phyloP scores from a whole-genome alignment of 257 asterid species.

The Ophiorrhiza pumila region DNA sequence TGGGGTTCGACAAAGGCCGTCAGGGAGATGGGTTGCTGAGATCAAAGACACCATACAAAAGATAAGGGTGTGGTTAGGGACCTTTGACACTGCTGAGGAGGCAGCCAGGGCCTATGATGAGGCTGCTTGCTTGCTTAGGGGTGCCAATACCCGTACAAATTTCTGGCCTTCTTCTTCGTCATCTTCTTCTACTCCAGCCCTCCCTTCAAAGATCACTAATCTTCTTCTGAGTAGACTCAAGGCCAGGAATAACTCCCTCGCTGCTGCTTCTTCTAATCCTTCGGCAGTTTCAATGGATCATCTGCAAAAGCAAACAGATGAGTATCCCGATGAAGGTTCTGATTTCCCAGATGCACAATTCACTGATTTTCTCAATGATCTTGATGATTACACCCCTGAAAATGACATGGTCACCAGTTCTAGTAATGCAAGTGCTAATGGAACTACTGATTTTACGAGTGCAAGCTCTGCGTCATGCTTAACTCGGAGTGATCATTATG shows the following conservation, averaged over 20 bases:
- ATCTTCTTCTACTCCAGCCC: conserved; percentile 47
- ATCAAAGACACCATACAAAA: conserved; percentile 75
- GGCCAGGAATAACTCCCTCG: conserved; percentile 51
- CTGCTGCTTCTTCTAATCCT: conserved; percentile 11
- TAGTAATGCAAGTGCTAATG: conserved; percentile 1
- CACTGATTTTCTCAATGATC: conserved; percentile 57
- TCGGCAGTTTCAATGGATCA: conserved; percentile 17
- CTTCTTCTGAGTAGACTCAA: conserved; percentile 63
- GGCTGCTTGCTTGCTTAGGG: conserved; percentile 79
- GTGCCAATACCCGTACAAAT: conserved; percentile 75
- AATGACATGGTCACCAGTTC: neutral
- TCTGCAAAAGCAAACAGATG: conserved; percentile 16
- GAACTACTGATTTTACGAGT: neutral
- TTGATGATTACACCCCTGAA: conserved; percentile 35
- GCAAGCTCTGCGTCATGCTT: conserved; percentile 19
- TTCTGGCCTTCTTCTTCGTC: conserved; percentile 62
- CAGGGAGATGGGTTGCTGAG: conserved; percentile 89
- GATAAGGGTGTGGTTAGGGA: conserved; percentile 75
- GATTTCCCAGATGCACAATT: conserved; percentile 46
- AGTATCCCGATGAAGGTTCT: conserved; percentile 22
- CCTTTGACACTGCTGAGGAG: conserved; percentile 79
- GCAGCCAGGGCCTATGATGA: conserved; percentile 81
- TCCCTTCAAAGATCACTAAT: conserved; percentile 69
- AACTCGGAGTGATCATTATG: conserved; percentile 10
- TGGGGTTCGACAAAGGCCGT: conserved; percentile 73